Percentiles rank a stretch among this genome's conserved stretches.
phyloP scores from a whole-genome alignment of 2,329 filamentous ascomycete species.

The Talaromyces atroroseus region DNA sequence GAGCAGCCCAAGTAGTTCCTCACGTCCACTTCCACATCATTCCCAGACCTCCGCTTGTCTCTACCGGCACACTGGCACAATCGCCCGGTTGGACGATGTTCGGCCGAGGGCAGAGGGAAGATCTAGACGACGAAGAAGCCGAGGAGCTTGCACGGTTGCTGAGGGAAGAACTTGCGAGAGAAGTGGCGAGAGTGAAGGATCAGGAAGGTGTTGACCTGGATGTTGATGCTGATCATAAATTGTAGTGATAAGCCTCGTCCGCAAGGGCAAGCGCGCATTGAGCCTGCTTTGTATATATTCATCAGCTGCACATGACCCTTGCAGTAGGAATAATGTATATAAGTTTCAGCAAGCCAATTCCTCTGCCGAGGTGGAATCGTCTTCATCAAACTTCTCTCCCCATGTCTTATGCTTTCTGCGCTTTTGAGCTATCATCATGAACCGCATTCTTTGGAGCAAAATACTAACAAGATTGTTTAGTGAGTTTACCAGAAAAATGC shows the following conservation, averaged over 20 bases:
- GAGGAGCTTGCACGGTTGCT: conserved; percentile 32
- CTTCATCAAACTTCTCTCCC: not conserved
- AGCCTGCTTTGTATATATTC: no score
- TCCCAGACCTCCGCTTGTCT: conserved; percentile 56
- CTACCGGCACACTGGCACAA: conserved; percentile 18
- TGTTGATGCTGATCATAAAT: conserved; percentile 14
- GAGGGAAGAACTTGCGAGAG: conserved; percentile 32
- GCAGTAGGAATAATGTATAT: not conserved
- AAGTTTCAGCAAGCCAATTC: not conserved
- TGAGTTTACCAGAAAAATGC: not conserved
- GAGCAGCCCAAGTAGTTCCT: conserved; percentile 85
- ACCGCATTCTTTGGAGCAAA: not conserved
- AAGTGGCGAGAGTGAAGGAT: conserved; percentile 30
- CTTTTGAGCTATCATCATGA: not conserved
- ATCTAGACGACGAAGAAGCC: conserved; percentile 44
- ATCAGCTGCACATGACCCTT: not conserved
- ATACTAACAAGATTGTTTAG: not conserved
- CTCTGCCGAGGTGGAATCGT: not conserved
- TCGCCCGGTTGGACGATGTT: conserved; percentile 40
- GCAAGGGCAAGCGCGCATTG: not conserved
- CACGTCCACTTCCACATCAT: conserved; percentile 96
- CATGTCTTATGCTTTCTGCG: not conserved
- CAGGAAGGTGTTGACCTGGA: conserved; percentile 35
- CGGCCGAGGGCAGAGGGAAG: conserved; percentile 42
- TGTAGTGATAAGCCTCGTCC: not conserved